Evolutionary conservation across 495 filamentous ascomycete species (phyloP), one percentile per base, ranked within the genome.

Genomic region (Penicillium chermesinum): DNA sequence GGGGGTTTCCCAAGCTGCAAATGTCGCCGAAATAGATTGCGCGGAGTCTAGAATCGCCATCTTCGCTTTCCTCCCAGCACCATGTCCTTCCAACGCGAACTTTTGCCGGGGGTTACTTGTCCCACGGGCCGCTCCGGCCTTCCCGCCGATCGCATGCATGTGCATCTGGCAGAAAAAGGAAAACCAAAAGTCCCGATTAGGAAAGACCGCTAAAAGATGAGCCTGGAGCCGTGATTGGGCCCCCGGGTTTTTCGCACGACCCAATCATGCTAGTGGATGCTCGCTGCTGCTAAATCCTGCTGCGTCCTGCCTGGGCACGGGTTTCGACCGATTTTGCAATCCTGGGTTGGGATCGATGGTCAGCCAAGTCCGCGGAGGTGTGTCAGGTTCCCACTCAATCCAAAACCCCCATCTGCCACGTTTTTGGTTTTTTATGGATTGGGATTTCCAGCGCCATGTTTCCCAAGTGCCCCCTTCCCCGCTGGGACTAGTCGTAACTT

Each of bases 71-170:
- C 17, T 37, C 5, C 4, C 35, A 37, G 17, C 4, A n/a, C 4
- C 17, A n/a, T n/a, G n/a, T n/a, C n/a, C 25, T 30, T 10, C 4
- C 4, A 38, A 35, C 45, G 44, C 22, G 52, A 53, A 55, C 46
- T 50, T 58, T 55, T 55, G 49, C 39, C 37, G 51, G 51, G 60
- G 60, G 57, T 51, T 63, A 62, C 59, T 59, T 57, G 65, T 69
- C 65, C 62, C 66, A 70, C 70, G 68, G 68, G 57, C 68, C 70
- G 70, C 66, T 57, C 70, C 70, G 70, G 64, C 58, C 59, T 61
- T 71, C 66, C 67, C 67, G 67, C 66, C 65, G 68, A 73, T 73
- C 70, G 70, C 52, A 67, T 71, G 69, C 69, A 73, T 64, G 63
- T 67, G 58, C 55, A 60, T 58, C 51, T 54, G 57, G 48, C 32